These are phyloP conservation scores for Taxillus chinensis DNA, from an alignment of 164 flowering plant species.

Conservation along the genomic window DNA sequence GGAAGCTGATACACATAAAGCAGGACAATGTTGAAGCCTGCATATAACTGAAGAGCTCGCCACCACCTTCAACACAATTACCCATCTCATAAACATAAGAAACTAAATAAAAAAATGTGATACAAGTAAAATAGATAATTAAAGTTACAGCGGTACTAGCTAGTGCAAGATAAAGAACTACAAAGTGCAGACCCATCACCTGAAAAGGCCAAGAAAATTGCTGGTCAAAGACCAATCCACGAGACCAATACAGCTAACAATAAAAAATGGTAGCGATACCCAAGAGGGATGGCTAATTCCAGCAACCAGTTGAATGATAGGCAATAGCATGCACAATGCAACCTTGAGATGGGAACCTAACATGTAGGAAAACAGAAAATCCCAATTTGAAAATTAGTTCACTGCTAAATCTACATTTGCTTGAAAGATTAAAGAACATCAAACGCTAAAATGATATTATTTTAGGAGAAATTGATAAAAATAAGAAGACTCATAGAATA, in stretches of 20 bases:
- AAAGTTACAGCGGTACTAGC: no score
- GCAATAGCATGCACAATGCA: conserved; percentile 69
- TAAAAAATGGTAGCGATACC: conserved; percentile 87
- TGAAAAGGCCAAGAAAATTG: conserved; percentile 83
- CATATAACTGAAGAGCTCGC: conserved; percentile 73
- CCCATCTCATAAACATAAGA: conserved; percentile 12
- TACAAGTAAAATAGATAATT: no score
- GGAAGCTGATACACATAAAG: conserved; percentile 89
- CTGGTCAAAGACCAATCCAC: conserved; percentile 92
- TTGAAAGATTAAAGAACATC: neutral
- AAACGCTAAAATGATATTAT: no score
- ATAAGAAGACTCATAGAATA: no score
- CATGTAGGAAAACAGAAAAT: conserved; percentile 13
- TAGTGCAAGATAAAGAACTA: neutral
- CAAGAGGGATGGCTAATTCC: conserved; percentile 95
- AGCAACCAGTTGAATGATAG: conserved; percentile 70
- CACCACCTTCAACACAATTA: conserved; percentile 66
- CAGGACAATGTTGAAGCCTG: conserved; percentile 55
- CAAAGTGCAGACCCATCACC: conserved; percentile 25
- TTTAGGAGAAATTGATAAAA: no score
- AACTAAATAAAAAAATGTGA: neutral
- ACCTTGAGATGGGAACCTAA: conserved; percentile 75
- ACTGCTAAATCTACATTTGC: neutral
- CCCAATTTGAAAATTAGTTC: neutral
- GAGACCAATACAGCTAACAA: conserved; percentile 87